These are phyloP conservation scores for Allium sativum DNA, from an alignment of 106 monocot genomes.

Conservation along the genomic window DNA sequence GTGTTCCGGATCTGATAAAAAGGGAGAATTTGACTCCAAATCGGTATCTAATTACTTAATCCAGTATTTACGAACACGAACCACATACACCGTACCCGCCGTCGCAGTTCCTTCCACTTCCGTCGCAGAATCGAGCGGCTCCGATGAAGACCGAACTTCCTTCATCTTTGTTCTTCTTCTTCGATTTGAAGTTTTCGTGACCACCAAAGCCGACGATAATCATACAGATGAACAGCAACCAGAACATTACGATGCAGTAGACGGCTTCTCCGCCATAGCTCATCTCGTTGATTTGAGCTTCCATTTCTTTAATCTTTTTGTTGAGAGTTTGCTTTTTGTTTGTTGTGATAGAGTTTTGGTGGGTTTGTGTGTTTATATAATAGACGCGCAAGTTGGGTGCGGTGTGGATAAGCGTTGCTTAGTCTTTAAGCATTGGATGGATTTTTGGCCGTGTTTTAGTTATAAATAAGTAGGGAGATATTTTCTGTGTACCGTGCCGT, in stretches of 20 bases:
- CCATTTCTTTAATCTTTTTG: neutral
- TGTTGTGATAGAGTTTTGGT: no score
- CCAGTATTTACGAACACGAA: constrained; percentile 1
- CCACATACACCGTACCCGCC: constrained; percentile 19
- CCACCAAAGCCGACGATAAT: constrained; percentile 14
- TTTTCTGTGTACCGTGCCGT: no score
- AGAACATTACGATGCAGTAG: constrained; percentile 23
- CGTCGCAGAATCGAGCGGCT: constrained; percentile 14
- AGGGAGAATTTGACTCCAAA: no score
- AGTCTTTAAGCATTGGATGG: no score
- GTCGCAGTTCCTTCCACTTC: constrained; percentile 12
- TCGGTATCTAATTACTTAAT: neutral
- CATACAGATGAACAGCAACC: constrained; percentile 18
- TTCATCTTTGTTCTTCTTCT: neutral
- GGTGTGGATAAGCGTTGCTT: no score
- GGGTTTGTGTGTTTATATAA: no score
- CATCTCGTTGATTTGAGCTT: constrained; percentile 7
- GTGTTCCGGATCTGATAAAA: no score
- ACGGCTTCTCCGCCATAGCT: constrained; percentile 19
- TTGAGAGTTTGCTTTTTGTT: no score
- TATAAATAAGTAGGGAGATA: no score
- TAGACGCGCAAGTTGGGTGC: no score
- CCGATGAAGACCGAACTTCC: constrained; percentile 20
- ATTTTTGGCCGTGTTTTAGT: no score
- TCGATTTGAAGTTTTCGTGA: neutral